These are phyloP conservation scores for Thielaviopsis ethacetica DNA, from an alignment of 2,329 filamentous ascomycete species.

Conservation along the genomic window DNA sequence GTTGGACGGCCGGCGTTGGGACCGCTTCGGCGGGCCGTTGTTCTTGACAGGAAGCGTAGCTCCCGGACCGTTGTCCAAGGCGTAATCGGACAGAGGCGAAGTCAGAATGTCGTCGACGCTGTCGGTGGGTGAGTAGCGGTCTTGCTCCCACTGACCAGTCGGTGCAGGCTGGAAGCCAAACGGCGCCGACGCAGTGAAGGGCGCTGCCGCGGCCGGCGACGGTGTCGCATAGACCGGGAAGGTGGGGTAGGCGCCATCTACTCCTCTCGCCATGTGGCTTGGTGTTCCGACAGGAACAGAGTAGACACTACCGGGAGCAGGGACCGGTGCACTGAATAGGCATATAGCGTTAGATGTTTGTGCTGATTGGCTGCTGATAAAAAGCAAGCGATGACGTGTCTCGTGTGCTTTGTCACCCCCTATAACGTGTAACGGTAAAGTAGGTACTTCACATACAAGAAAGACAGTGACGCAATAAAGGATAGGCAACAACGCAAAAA, in stretches of 20 bases:
- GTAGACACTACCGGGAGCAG: constrained; percentile 5
- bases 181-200: constrained; percentile 10
- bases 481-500: not conserved
- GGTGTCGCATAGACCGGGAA: constrained; percentile 26
- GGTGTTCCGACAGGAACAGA: constrained; percentile 11
- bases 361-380: not conserved
- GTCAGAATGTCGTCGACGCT: constrained; percentile 42
- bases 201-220: constrained; percentile 20
- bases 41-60: constrained; percentile 19
- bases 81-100: constrained; percentile 44
- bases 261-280: constrained; percentile 14
- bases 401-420: not conserved
- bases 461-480: not conserved
- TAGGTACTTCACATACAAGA: too few species aligned
- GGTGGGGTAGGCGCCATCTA: constrained; percentile 19
- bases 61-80: constrained; percentile 33
- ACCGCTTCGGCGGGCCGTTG: constrained; percentile 24
- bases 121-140: constrained; percentile 38
- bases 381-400: not conserved
- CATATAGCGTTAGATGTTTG: not conserved
- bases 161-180: constrained; percentile 6
- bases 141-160: constrained; percentile 27
- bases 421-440: not conserved
- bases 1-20: constrained; percentile 58
- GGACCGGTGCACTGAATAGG: constrained; percentile 3